phyloP scores from a whole-genome alignment of 116 monocot species.

The Posidonia oceanica region DNA sequence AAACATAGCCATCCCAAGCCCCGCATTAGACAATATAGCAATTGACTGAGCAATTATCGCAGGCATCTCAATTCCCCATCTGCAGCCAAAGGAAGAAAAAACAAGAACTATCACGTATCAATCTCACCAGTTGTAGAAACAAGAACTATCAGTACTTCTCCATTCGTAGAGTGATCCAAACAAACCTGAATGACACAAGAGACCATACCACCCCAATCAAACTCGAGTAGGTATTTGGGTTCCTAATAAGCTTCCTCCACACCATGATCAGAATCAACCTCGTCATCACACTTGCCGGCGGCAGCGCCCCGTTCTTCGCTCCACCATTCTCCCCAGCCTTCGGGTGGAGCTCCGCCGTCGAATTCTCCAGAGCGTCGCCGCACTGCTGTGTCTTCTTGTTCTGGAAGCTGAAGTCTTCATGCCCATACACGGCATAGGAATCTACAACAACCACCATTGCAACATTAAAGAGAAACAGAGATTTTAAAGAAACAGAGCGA shows the following conservation, averaged over 20 bases:
- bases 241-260: conserved; percentile 91
- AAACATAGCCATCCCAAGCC: conserved; percentile 96
- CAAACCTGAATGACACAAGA: conserved; percentile 72
- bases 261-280: conserved; percentile 99
- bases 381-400: conserved; percentile 21
- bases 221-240: conserved; percentile 92
- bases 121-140: too few species aligned
- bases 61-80: conserved; percentile 91
- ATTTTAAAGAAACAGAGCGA: neutral
- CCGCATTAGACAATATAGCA: conserved; percentile 74
- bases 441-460: neutral
- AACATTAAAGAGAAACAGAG: neutral
- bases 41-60: conserved; percentile 83
- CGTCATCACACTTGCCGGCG: conserved; percentile 92
- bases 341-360: conserved; percentile 66
- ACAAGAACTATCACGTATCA: too few species aligned
- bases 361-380: conserved; percentile 40
- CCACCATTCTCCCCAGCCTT: conserved; percentile 9
- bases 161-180: neutral
- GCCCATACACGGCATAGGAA: conserved; percentile 3
- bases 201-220: conserved; percentile 91
- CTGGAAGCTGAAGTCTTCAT: conserved; percentile 60
- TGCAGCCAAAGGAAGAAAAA: conserved; percentile 6
- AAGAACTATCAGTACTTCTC: neutral
- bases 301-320: conserved; percentile 27